Evolutionary conservation across 2,329 filamentous ascomycete species (phyloP), one percentile per base, ranked within the genome.

Genomic region (Tolypocladium tundrense): DNA sequence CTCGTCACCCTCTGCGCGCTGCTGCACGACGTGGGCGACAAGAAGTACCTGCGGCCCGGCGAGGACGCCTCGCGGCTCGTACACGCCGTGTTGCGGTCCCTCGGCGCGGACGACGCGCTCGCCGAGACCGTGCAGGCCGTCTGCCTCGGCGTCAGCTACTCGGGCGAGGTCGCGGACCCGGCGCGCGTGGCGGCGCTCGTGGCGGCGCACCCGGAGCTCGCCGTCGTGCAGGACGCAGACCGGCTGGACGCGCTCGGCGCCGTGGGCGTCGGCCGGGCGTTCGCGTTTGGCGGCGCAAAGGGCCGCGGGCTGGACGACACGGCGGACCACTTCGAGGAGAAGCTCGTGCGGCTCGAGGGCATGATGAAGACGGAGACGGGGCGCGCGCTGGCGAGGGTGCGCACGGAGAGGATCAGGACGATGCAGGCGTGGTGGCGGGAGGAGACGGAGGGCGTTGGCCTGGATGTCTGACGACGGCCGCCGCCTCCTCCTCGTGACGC

Each of bases 141-240:
- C 58, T 90, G 88, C 63, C 80, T 84, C 10, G 83, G 88, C 57
- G 90, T 97, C 21, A 90, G 88, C 61, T 96, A 90, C 75, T 86
- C 83, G 3, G 80, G 81, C 62, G 92, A 97, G 72, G 76, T 83
- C 54, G 82, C 81, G 65, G 78, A 91, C 66, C 86, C 87, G 1
- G 73, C 72, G 7, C 72, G 74, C 14, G 85, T 90, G 10, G 72
- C 71, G n/a, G 71, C 74, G 1, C 76, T 92, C n/a, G 76, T 95
- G n/a, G 69, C 68, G 7, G 67, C 73, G 37, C 77, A 88, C 69
- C 90, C 90, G 1, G 73, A 75, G 64, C 67, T 76, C 40, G 91
- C 84, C 0, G 83, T 96, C 53, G 91, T 97, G 39, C 92, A 97
- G 73, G 93, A 97, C 71, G 92, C 92, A 4, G 93, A 97, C 75